Evolutionary conservation across 139 green algal species (phyloP), one percentile per base, ranked within the genome.

Genomic region (Closterium sp.): DNA sequence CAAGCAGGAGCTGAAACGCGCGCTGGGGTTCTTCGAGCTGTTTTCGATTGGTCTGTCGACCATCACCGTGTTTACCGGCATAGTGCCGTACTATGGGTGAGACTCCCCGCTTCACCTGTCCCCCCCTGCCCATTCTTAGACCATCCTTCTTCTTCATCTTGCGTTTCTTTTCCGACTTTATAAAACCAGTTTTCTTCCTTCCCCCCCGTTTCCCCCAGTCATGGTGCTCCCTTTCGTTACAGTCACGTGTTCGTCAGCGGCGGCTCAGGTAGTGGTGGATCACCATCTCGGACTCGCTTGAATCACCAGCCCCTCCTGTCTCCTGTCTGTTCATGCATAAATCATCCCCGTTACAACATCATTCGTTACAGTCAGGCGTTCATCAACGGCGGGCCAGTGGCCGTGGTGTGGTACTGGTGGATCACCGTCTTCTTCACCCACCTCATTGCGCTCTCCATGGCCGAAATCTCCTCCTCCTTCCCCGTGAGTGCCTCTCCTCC

Each of bases 371-470:
- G 89, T 22, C 50, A 73, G 6, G 91, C 89, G 27, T 89, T 92
- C 30, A 85, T 32, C 0, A 95, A 96, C 24, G 92, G 93, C 11
- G 94, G 94, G 0, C 95, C 95, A 0, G 93, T 96, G 4, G 85
- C 91, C 1, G 38, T 94, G 9, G 91, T 96, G 24, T 96, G 95
- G 95, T 95, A 94, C 32, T 96, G 95, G 95, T 32, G 92, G 13
- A 27, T 95, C 3, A 86, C 95, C 24, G 90, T 30, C 22, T 88
- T 50, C 89, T 92, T 95, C 86, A 94, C 94, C 87, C 87, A 92
- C 79, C 91, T 95, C 87, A 86, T 96, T 11, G 90, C 84, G 9
- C 90, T 95, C 10, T 91, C 93, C 79, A 94, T 96, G 91, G 91
- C 92, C 11, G 95, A 96, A 29, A 96, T 96, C 88, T 94, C 89